These are phyloP conservation scores for Trichoderma virens DNA, from an alignment of 495 filamentous ascomycete genomes.

Conservation along the genomic window DNA sequence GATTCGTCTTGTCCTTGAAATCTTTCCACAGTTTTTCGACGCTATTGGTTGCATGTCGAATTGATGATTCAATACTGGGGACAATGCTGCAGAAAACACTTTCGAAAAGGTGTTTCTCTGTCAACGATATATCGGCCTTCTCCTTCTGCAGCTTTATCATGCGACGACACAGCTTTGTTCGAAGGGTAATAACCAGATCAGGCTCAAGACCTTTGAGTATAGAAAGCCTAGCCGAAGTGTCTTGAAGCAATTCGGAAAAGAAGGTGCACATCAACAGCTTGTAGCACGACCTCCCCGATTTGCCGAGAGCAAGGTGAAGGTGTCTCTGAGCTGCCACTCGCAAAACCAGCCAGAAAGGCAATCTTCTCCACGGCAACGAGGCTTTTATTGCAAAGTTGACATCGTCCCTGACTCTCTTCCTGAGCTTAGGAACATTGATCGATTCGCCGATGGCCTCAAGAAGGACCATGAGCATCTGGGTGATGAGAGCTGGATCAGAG, in stretches of 20 bases:
- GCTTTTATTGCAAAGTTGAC: conserved; percentile 36
- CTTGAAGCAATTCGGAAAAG: conserved; percentile 33
- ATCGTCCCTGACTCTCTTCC: conserved; percentile 54
- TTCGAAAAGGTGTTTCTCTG: background rate
- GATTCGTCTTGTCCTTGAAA: conserved; percentile 23
- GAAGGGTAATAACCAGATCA: conserved; percentile 26
- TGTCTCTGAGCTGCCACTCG: conserved; percentile 46
- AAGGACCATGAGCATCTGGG: conserved; percentile 47
- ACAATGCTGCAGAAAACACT: conserved; percentile 16
- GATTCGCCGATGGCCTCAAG: conserved; percentile 44
- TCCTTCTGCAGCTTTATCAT: conserved; percentile 51
- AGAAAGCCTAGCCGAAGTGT: conserved; percentile 22
- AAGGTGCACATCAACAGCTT: conserved; percentile 47
- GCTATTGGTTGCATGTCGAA: conserved; percentile 14
- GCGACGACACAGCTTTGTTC: conserved; percentile 51
- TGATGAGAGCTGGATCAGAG: conserved; percentile 42
- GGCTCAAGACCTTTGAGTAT: conserved; percentile 13
- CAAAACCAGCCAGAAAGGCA: conserved; percentile 51
- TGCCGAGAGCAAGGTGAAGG: conserved; percentile 37
- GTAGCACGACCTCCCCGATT: conserved; percentile 36
- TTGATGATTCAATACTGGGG: conserved; percentile 15
- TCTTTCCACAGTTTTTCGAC: conserved; percentile 22
- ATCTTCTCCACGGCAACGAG: conserved; percentile 48
- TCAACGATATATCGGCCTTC: background rate
- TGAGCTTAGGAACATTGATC: conserved; percentile 25